Percentiles rank a stretch among this genome's conserved stretches.
phyloP scores from a whole-genome alignment of 768 basidiomycete species.

The Lactarius quietus region DNA sequence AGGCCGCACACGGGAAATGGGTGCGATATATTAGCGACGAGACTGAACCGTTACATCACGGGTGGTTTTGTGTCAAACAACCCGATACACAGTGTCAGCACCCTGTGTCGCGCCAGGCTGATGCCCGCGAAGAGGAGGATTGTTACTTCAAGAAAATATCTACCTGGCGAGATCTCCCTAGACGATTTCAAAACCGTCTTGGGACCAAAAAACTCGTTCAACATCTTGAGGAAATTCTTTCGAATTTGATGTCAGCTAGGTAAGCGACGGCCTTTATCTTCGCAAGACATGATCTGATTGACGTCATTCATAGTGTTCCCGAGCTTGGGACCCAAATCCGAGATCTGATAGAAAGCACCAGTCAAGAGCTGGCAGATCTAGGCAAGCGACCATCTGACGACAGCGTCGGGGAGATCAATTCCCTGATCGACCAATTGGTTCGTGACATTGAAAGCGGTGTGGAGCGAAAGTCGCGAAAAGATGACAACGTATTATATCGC shows the following conservation, averaged over 20 bases:
- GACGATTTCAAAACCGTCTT: neutral
- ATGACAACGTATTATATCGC: constrained; percentile 27
- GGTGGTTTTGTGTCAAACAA: constrained; percentile 22
- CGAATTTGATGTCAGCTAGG: neutral
- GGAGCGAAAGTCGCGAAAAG: constrained; percentile 41
- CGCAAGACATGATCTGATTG: neutral
- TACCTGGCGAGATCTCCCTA: neutral
- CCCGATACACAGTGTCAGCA: constrained; percentile 10
- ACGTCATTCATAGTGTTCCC: constrained; percentile 44
- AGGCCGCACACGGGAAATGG: constrained; percentile 27
- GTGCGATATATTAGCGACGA: constrained; percentile 9
- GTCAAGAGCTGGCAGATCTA: constrained; percentile 29
- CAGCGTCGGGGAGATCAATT: constrained; percentile 49
- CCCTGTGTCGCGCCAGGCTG: neutral
- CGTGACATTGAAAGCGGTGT: constrained; percentile 42
- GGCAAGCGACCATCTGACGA: constrained; percentile 52
- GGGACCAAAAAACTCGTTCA: constrained; percentile 5
- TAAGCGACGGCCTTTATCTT: neutral
- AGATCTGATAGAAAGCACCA: constrained; percentile 35
- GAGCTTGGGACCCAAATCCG: constrained; percentile 53
- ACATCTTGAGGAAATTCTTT: constrained; percentile 13
- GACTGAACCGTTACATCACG: neutral
- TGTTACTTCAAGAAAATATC: neutral
- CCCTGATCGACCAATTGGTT: constrained; percentile 44
- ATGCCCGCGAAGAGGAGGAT: constrained; percentile 7